Base-by-base conservation (phyloP, 345 rosid genomes). In the Barbarea vulgaris region DNA sequence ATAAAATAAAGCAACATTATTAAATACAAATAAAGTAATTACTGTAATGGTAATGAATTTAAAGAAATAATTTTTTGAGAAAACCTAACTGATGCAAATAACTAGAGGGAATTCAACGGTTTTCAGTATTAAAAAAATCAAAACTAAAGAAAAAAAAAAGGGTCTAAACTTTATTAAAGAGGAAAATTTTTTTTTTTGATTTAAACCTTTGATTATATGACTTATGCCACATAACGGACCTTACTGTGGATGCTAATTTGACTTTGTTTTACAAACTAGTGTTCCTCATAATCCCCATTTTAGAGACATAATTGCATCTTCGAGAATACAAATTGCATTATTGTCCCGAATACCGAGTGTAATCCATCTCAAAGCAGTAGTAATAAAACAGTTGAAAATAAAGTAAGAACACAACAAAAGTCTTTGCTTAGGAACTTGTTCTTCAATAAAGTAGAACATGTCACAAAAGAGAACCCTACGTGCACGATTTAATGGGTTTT, bases 401-500 rank as follows among this genome's bases (percentile, higher is more conserved):
- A 24, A 36, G 37, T 71, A 48, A 30, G 56, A 56, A 39, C 25
- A 30, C 63, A 73, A 31, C 67, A 17, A 37, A 41, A 73, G 70
- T 73, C 70, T 53, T 73, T 73, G 70, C 77, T 73, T 73, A 21
- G 77, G 64, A 31, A 64, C 64, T 73, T 73, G 64, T 64, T 64
- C 63, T 64, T 22, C 14, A 9, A 30, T 53, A 39, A 73, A 73
- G 70, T 55, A 21, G 47, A 53, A 41, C 17, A 41, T 0, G 33
- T 52, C 31, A 73, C 33, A 39, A 64, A 64, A 53, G 27, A 24
- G 55, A 41, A 41, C 46, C 77, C 64, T 73, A 64, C 36, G 41
- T 64, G 70, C 64, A 64, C 55, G 63, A 52, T 53, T 39, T 28
- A 53, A 53, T 63, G 77, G 24, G 39, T n/a, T 25, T 11, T 27